These are phyloP conservation scores for Cyclostephanos tholiformis DNA, from an alignment of 108 stramenopile genomes.

Conservation along the genomic window DNA sequence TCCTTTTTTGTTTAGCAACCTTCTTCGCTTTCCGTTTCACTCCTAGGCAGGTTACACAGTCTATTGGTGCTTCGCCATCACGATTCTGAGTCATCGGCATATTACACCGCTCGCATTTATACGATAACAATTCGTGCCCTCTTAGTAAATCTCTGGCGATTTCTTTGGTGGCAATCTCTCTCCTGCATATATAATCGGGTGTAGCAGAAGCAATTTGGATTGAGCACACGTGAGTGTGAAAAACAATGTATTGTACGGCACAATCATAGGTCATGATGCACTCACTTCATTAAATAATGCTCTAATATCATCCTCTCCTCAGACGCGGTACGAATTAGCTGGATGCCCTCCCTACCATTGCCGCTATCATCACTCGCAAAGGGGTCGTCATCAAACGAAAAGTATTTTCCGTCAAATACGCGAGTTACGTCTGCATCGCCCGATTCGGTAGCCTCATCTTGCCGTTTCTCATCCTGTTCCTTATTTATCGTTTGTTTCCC, in stretches of 20 bases:
- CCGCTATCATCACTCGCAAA: background rate
- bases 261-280: background rate
- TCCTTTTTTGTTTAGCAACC: constrained; percentile 37
- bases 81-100: constrained; percentile 43
- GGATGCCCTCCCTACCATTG: background rate
- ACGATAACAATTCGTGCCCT: constrained; percentile 26
- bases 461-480: background rate
- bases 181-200: constrained; percentile 3
- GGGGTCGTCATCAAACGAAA: background rate
- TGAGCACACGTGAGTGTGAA: background rate
- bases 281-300: constrained; percentile 31
- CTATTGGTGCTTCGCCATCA: background rate
- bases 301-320: constrained; percentile 46
- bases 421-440: background rate
- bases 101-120: constrained; percentile 38
- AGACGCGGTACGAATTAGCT: constrained; percentile 31
- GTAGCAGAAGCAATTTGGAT: background rate
- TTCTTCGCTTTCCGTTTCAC: constrained; percentile 31
- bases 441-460: background rate
- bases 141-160: constrained; percentile 36
- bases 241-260: background rate
- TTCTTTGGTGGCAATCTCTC: constrained; percentile 41
- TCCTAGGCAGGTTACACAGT: constrained; percentile 44
- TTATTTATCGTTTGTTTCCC: background rate
- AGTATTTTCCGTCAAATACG: background rate